Percentiles rank a stretch among this genome's conserved stretches.
Conservation (phyloP, 345 rosid genomes). For the Gossypium bickii region DNA sequence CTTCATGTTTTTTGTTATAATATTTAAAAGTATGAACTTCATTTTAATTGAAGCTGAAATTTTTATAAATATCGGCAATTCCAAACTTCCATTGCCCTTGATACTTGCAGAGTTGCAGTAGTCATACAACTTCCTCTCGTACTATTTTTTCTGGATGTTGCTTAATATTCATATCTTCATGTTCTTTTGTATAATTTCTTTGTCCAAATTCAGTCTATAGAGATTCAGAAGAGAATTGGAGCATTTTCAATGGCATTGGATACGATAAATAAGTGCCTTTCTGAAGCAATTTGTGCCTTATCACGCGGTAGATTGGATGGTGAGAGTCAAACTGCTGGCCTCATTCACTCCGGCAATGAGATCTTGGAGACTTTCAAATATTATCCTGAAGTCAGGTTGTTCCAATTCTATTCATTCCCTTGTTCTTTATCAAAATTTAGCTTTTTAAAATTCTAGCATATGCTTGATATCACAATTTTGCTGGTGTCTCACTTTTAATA, state of each 20-base stretch:
- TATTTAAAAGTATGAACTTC: background rate
- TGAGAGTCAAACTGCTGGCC: slow-evolving; percentile 84
- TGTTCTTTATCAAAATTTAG: slow-evolving; percentile 25
- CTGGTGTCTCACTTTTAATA: background rate
- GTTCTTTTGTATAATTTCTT: background rate
- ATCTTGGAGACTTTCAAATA: slow-evolving; percentile 79
- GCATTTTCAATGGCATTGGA: slow-evolving; percentile 89
- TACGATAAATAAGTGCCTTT: slow-evolving; percentile 83
- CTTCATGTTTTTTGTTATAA: background rate
- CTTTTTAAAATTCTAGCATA: slow-evolving; percentile 17
- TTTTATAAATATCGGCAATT: background rate
- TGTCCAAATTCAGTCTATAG: slow-evolving; percentile 57
- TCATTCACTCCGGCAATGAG: slow-evolving; percentile 82
- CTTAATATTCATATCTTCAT: background rate
- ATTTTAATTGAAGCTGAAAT: background rate
- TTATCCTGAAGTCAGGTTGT: slow-evolving; percentile 80
- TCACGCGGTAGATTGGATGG: slow-evolving; percentile 89
- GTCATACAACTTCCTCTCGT: background rate
- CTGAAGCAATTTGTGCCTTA: slow-evolving; percentile 80
- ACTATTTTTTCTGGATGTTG: background rate
- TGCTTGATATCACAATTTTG: background rate
- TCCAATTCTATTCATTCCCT: slow-evolving; percentile 1
- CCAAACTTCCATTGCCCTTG: background rate
- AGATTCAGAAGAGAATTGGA: slow-evolving; percentile 86
- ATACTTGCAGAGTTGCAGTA: background rate